Conservation (phyloP, 1,284 basidiomycete species). For the Neotropicomus parvogracilis region DNA sequence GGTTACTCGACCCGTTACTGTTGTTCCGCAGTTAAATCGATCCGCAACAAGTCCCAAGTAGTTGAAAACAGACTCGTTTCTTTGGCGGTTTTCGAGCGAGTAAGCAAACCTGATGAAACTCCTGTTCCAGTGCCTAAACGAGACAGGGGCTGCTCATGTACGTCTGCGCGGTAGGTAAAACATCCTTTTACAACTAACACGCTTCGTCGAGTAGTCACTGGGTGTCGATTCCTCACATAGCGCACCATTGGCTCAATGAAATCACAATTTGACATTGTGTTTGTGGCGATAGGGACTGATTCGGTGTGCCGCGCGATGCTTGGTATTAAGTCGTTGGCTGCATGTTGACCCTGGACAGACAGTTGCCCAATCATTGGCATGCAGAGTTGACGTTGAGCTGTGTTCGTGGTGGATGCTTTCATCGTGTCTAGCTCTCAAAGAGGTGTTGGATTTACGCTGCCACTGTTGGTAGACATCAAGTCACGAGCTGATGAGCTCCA, state of each 20-base stretch:
- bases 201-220: background rate
- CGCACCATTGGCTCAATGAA: slow-evolving; percentile 37
- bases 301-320: slow-evolving; percentile 35
- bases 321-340: slow-evolving; percentile 37
- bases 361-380: slow-evolving; percentile 39
- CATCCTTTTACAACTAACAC: background rate
- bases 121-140: too few species aligned
- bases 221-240: background rate
- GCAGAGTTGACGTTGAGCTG: slow-evolving; percentile 40
- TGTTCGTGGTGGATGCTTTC: slow-evolving; percentile 37
- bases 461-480: background rate
- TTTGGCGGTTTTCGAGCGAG: slow-evolving; percentile 22
- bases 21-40: slow-evolving; percentile 23
- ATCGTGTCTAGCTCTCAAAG: background rate
- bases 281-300: slow-evolving; percentile 67
- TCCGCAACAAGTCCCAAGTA: slow-evolving; percentile 17
- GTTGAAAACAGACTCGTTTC: slow-evolving; percentile 14
- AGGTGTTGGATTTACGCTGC: background rate
- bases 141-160: slow-evolving; percentile 24
- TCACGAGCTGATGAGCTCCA: too few species aligned
- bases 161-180: slow-evolving; percentile 13
- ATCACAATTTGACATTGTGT: slow-evolving; percentile 58
- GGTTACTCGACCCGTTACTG: slow-evolving; percentile 19
- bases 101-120: slow-evolving; percentile 5
- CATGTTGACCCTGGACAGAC: slow-evolving; percentile 39